Conservation (phyloP, 1,284 basidiomycete genomes). For the Rhodotorula sp. region DNA sequence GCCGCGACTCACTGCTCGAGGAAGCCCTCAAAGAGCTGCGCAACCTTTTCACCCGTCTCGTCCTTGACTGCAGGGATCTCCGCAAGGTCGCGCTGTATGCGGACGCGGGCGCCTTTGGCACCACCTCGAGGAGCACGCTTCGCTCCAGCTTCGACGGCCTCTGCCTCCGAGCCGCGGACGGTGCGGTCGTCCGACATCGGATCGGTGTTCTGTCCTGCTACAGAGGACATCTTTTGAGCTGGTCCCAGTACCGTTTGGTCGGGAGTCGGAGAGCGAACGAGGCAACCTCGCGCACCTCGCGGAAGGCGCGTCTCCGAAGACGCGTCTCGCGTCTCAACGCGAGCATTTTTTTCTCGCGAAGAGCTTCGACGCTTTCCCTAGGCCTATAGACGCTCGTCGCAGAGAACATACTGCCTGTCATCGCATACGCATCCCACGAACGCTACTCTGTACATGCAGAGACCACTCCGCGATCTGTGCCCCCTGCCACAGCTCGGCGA, state of each 20-base stretch:
- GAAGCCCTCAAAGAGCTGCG: conserved; percentile 85
- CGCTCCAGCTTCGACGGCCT: conserved; percentile 19
- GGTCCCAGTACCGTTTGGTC: neutral
- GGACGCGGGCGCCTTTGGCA: conserved; percentile 16
- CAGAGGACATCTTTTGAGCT: conserved; percentile 4
- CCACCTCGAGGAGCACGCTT: conserved; percentile 12
- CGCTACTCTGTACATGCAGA: too few species aligned
- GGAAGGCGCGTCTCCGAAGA: neutral
- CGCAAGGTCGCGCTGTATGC: conserved; percentile 31
- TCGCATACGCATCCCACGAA: too few species aligned
- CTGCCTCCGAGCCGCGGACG: conserved; percentile 20
- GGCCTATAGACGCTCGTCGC: too few species aligned
- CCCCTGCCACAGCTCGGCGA: too few species aligned
- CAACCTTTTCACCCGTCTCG: conserved; percentile 86
- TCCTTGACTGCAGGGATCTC: conserved; percentile 71
- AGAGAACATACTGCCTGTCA: too few species aligned
- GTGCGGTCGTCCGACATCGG: conserved; percentile 28
- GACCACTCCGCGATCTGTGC: too few species aligned
- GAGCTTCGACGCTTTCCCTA: neutral
- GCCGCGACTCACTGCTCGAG: conserved; percentile 70
- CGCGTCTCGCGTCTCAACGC: conserved; percentile 1
- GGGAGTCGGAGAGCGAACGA: neutral
- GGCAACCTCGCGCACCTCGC: neutral
- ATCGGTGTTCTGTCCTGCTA: conserved; percentile 10
- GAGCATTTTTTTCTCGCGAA: neutral